Base-by-base conservation (phyloP, 441 rosid species). In the Corymbia citriodora region DNA sequence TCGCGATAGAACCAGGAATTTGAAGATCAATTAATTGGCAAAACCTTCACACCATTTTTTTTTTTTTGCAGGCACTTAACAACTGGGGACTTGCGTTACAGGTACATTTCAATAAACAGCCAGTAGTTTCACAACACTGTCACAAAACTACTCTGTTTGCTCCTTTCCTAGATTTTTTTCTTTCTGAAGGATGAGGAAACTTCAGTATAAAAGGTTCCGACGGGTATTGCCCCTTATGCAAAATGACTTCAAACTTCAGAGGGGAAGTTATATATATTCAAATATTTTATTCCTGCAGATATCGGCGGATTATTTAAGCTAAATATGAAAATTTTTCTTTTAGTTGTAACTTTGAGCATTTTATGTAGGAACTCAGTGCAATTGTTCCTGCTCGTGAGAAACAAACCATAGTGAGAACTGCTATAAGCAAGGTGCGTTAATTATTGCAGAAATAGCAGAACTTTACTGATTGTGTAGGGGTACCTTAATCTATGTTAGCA, bases 71-170 rank as follows among this genome's bases (percentile, higher is more conserved):
- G 99, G 99, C 99, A 15, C 96, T 98, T 85, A 98, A 98, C 93
- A 97, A 98, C 90, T 97, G 99, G 99, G 99, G 99, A 87, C 98
- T 97, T 90, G 99, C 99, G 17, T 93, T 97, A 91, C 99, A 97
- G 99, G 99, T 97, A 93, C 52, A 53, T 89, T 50, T 57, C 50
- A 70, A 90, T 91, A 65, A 88, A 48, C 36, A 79, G 85, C 53
- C 52, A 79, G 52, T 23, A 45, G n/a, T 12, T 79, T 79, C 52
- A 45, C 0, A 9, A 45, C 13, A 23, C n/a, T 79, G 85, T 79
- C 1, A 25, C n/a, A 79, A 45, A 79, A 79, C 53, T 79, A 11
- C 52, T 79, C n/a, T 23, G 85, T 74, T 74, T 74, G 83, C 52
- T 79, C 85, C 85, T 79, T 79, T 45, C 45, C 85, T 79, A 13